Percentiles rank a stretch among this genome's conserved stretches.
Evolutionary conservation across 805 yeast species (phyloP).

Genomic region (Helenozyma baotianmanensis): DNA sequence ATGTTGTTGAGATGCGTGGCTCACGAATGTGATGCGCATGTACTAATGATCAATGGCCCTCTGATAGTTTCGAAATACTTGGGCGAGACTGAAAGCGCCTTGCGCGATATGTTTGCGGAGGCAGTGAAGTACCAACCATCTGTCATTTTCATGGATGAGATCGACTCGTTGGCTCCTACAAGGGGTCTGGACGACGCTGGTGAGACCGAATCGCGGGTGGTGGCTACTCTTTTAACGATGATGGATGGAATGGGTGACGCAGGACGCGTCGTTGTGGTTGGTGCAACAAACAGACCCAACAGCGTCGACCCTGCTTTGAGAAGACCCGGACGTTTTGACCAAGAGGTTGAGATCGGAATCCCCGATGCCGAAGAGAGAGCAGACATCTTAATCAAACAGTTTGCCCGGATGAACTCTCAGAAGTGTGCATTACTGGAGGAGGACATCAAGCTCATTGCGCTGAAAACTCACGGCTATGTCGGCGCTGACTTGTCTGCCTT

Average conservation of each 20-base stretch:
- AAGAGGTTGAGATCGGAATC: slow-evolving; percentile 84
- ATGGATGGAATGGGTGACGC: slow-evolving; percentile 73
- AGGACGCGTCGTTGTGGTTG: slow-evolving; percentile 64
- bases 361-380: slow-evolving; percentile 81
- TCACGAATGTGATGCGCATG: slow-evolving; percentile 72
- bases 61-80: slow-evolving; percentile 86
- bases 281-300: slow-evolving; percentile 72
- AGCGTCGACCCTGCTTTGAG: slow-evolving; percentile 67
- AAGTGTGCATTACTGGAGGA: slow-evolving; percentile 47
- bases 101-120: slow-evolving; percentile 79
- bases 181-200: slow-evolving; percentile 82
- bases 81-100: slow-evolving; percentile 88
- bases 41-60: slow-evolving; percentile 83
- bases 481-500: slow-evolving; percentile 93
- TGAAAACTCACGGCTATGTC: slow-evolving; percentile 91
- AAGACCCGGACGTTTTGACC: slow-evolving; percentile 86
- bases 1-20: slow-evolving; percentile 83
- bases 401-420: slow-evolving; percentile 43
- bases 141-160: slow-evolving; percentile 84
- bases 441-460: slow-evolving; percentile 60
- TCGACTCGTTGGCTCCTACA: slow-evolving; percentile 87
- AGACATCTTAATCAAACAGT: slow-evolving; percentile 65
- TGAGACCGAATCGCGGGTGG: slow-evolving; percentile 86
- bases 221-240: slow-evolving; percentile 78
- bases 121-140: slow-evolving; percentile 85